These are phyloP conservation scores for Phoma sp. DNA, from an alignment of 2,329 filamentous ascomycete species.

Conservation along the genomic window DNA sequence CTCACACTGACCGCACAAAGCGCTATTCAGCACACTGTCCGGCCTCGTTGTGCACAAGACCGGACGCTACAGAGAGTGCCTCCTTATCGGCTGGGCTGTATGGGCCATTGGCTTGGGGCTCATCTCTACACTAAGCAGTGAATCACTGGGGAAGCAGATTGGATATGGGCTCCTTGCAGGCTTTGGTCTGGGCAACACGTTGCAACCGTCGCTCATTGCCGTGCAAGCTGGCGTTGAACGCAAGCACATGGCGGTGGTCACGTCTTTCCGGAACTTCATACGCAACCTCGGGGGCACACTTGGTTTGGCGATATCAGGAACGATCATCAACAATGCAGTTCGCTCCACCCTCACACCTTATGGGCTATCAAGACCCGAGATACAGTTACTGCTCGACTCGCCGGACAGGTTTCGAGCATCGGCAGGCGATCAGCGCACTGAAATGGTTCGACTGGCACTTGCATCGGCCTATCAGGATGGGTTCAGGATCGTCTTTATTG, in stretches of 20 bases:
- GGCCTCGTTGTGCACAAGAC: conserved; percentile 28
- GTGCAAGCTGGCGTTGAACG: conserved; percentile 61
- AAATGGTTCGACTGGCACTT: conserved; percentile 16
- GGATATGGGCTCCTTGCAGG: conserved; percentile 31
- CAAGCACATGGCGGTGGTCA: conserved; percentile 67
- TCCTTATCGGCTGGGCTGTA: conserved; percentile 29
- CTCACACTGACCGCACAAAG: no score
- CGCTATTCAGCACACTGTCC: conserved; percentile 30
- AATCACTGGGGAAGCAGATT: conserved; percentile 25
- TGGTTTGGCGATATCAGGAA: conserved; percentile 61
- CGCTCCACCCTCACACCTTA: conserved; percentile 15
- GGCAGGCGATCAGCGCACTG: conserved; percentile 13
- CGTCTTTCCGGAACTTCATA: conserved; percentile 69
- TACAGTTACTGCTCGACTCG: conserved; percentile 24
- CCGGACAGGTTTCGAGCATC: conserved; percentile 18
- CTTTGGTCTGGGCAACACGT: conserved; percentile 57
- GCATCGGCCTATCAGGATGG: conserved; percentile 22
- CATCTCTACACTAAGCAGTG: conserved; percentile 24
- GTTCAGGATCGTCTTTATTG: conserved; percentile 27
- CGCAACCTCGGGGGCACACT: conserved; percentile 66
- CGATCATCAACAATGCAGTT: conserved; percentile 40
- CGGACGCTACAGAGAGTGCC: conserved; percentile 29
- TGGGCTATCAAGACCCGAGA: conserved; percentile 19
- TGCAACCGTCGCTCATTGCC: conserved; percentile 64
- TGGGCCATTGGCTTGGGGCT: conserved; percentile 30